These are phyloP conservation scores for Hygrophoropsis aurantiaca DNA, from an alignment of 768 basidiomycete species.

Conservation along the genomic window DNA sequence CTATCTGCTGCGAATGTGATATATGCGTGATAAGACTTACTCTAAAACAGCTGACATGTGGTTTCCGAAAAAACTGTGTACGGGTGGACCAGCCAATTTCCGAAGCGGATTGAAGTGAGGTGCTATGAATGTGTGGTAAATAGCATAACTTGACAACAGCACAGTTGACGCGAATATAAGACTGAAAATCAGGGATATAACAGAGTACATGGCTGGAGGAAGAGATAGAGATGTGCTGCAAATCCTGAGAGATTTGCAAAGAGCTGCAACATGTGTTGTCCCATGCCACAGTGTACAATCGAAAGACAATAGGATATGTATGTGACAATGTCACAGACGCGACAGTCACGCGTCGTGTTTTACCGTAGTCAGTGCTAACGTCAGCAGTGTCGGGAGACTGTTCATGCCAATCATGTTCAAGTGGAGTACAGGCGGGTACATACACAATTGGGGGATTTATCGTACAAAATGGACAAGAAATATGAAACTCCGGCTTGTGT, in stretches of 20 bases:
- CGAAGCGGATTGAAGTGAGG: constrained; percentile 45
- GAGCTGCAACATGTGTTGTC: constrained; percentile 2
- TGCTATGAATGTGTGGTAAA: constrained; percentile 25
- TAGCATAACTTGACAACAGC: constrained; percentile 16
- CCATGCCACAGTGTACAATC: too few relatives aligned
- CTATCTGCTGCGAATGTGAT: not conserved
- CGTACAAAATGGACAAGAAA: too few relatives aligned
- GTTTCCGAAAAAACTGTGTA: constrained; percentile 45
- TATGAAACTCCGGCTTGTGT: too few relatives aligned
- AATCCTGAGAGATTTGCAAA: not conserved
- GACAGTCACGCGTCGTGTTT: constrained; percentile 4
- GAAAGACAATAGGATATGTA: constrained; percentile 7
- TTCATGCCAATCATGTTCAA: too few relatives aligned
- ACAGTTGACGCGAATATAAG: constrained; percentile 8
- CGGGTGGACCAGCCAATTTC: constrained; percentile 61
- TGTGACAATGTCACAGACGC: constrained; percentile 6
- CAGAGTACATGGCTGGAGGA: constrained; percentile 5
- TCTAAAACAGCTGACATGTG: constrained; percentile 59
- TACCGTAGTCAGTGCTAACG: too few relatives aligned
- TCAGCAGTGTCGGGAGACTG: too few relatives aligned
- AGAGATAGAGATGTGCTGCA: too few relatives aligned
- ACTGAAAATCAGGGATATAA: constrained; percentile 4
- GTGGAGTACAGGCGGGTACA: too few relatives aligned
- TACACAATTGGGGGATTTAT: too few relatives aligned
- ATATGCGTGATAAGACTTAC: constrained; percentile 36